Percentiles rank a stretch among this genome's conserved stretches.
phyloP scores from a whole-genome alignment of 768 basidiomycete species.

The Pleurotus citrinopileatus region DNA sequence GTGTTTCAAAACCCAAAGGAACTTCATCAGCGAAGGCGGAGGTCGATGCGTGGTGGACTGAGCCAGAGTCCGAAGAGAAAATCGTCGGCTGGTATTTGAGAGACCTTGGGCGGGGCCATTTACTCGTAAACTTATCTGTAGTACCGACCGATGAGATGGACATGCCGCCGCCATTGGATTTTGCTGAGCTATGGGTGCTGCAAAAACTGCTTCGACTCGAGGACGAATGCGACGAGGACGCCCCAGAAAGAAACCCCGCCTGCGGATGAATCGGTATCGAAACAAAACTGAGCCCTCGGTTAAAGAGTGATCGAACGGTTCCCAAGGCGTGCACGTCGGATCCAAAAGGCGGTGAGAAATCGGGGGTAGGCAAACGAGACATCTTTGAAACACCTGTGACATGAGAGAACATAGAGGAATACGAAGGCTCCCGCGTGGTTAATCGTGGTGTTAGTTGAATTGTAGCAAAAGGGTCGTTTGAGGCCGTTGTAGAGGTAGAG shows the following conservation, averaged over 20 bases:
- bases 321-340: not conserved
- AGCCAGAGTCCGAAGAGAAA: too few relatives aligned
- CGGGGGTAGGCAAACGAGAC: constrained; percentile 18
- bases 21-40: constrained; percentile 31
- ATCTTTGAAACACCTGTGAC: constrained; percentile 9
- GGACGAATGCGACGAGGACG: not conserved
- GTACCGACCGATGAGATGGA: constrained; percentile 24
- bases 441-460: too few relatives aligned
- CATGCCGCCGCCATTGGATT: not conserved
- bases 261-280: constrained; percentile 11
- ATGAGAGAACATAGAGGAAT: constrained; percentile 9
- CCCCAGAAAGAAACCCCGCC: constrained; percentile 10
- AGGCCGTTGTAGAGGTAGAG: too few relatives aligned
- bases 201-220: not conserved
- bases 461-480: too few relatives aligned
- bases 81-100: constrained; percentile 15
- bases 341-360: constrained; percentile 12
- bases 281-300: constrained; percentile 18
- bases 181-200: not conserved
- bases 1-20: constrained; percentile 34
- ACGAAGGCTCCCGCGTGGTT: not conserved
- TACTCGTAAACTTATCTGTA: constrained; percentile 45
- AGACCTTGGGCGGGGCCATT: constrained; percentile 45
- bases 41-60: not conserved
- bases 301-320: constrained; percentile 15